phyloP scores from a whole-genome alignment of 768 basidiomycete species.

The Pisolithus albus region DNA sequence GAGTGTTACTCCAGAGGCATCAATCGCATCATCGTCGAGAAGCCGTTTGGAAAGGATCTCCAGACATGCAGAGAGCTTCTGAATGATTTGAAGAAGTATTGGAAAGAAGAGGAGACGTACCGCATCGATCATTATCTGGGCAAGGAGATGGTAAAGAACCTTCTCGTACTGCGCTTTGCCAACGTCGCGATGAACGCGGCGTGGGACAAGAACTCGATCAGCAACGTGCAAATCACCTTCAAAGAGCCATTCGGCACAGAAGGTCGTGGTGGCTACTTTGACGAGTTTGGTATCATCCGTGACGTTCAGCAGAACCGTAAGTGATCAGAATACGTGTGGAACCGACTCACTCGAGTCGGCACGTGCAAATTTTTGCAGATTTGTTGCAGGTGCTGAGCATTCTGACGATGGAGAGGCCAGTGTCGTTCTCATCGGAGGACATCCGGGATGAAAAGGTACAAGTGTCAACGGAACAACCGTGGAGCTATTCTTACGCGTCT shows the following conservation, averaged over 20 bases:
- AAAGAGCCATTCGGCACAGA: constrained; percentile 99
- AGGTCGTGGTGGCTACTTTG: constrained; percentile 99
- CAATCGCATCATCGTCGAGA: constrained; percentile 95
- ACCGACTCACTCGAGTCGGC: background rate
- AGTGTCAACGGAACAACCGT: constrained; percentile 3
- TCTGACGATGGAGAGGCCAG: constrained; percentile 96
- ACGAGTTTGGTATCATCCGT: constrained; percentile 98
- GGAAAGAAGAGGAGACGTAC: constrained; percentile 97
- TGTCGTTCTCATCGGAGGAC: constrained; percentile 95
- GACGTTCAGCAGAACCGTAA: constrained; percentile 96
- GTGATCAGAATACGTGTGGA: constrained; percentile 29
- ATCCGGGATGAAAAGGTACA: constrained; percentile 96
- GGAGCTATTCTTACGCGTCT: constrained; percentile 13
- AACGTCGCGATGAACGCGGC: constrained; percentile 83
- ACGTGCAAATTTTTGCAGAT: constrained; percentile 44
- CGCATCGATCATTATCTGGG: constrained; percentile 99
- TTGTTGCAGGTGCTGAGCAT: constrained; percentile 91
- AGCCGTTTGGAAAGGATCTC: constrained; percentile 96
- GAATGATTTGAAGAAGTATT: constrained; percentile 71
- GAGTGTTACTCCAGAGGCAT: constrained; percentile 72
- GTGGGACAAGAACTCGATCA: constrained; percentile 95
- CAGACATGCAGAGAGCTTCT: constrained; percentile 78
- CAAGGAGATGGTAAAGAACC: constrained; percentile 99
- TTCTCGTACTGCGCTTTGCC: constrained; percentile 92
- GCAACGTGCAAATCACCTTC: constrained; percentile 98